Evolutionary conservation across 306 rosid species (phyloP).

Genomic region (Urtica urens): DNA sequence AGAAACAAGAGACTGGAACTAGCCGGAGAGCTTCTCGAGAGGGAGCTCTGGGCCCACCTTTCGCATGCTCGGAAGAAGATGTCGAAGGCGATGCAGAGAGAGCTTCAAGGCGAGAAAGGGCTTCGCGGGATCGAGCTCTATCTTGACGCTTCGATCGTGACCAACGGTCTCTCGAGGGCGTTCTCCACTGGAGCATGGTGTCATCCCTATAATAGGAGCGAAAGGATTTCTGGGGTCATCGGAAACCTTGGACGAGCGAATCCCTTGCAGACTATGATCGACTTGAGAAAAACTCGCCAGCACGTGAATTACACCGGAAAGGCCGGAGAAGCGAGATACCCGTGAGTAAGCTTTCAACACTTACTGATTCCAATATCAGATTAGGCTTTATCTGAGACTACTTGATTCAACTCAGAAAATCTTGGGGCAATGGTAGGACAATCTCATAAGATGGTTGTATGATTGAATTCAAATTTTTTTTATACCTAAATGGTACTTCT

Average conservation of each 20-base stretch:
- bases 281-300: slow-evolving; percentile 87
- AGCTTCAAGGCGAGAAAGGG: slow-evolving; percentile 59
- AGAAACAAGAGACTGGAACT: slow-evolving; percentile 87
- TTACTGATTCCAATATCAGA: too few species aligned
- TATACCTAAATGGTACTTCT: slow-evolving; percentile 24
- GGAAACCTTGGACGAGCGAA: slow-evolving; percentile 80
- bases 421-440: not conserved
- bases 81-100: slow-evolving; percentile 84
- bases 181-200: slow-evolving; percentile 98
- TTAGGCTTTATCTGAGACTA: too few species aligned
- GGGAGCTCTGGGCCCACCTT: slow-evolving; percentile 75
- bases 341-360: too few species aligned
- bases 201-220: slow-evolving; percentile 77
- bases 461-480: not conserved
- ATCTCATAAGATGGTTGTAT: not conserved
- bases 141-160: slow-evolving; percentile 81
- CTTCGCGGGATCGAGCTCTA: slow-evolving; percentile 68
- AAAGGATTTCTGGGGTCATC: slow-evolving; percentile 88
- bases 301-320: slow-evolving; percentile 88
- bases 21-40: slow-evolving; percentile 76
- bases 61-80: slow-evolving; percentile 72
- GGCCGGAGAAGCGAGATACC: slow-evolving; percentile 98
- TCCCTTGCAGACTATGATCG: slow-evolving; percentile 81
- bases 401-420: too few species aligned
- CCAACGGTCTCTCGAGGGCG: slow-evolving; percentile 90